Conservation (phyloP, 2,329 filamentous ascomycete genomes). For the Aureobasidium sp. region DNA sequence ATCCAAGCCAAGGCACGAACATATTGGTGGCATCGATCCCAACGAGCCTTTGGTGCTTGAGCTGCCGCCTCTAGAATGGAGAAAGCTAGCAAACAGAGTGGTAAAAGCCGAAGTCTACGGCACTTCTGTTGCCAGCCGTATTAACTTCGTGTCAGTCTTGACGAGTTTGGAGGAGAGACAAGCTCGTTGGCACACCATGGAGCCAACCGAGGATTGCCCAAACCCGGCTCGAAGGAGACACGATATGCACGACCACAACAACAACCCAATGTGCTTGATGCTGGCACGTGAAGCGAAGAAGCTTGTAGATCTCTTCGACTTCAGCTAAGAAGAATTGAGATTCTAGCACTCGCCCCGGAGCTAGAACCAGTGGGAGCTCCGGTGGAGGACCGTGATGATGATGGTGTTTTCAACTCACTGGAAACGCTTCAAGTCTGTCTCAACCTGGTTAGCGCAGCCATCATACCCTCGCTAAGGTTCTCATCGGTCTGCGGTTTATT, state of each 20-base stretch:
- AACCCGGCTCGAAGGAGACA: slow-evolving; percentile 1
- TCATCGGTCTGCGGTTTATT: slow-evolving; percentile 29
- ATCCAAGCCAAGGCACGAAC: not conserved
- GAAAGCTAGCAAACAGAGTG: slow-evolving; percentile 35
- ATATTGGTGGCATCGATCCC: not conserved
- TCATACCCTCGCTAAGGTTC: slow-evolving; percentile 49
- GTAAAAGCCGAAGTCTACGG: slow-evolving; percentile 38
- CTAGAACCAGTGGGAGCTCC: not conserved
- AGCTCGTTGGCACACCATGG: slow-evolving; percentile 31
- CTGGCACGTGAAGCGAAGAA: slow-evolving; percentile 26
- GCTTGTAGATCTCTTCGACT: slow-evolving; percentile 19
- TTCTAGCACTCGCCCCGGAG: not conserved
- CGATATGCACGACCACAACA: slow-evolving; percentile 12
- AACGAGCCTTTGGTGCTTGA: slow-evolving; percentile 27
- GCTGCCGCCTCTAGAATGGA: slow-evolving; percentile 38
- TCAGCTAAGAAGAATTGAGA: not conserved
- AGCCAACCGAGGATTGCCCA: slow-evolving; percentile 8
- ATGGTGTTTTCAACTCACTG: not conserved
- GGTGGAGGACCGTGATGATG: not conserved
- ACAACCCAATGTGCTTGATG: slow-evolving; percentile 27
- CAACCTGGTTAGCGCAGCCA: slow-evolving; percentile 50
- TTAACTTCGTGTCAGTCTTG: slow-evolving; percentile 30
- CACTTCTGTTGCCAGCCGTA: slow-evolving; percentile 21
- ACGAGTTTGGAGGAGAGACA: slow-evolving; percentile 36
- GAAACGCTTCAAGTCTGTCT: slow-evolving; percentile 27